A percentile compares a stretch with the other conserved stretches of the same genome.
These are phyloP conservation scores for Syzygium aqueum DNA, from an alignment of 345 rosid genomes.

Conservation along the genomic window DNA sequence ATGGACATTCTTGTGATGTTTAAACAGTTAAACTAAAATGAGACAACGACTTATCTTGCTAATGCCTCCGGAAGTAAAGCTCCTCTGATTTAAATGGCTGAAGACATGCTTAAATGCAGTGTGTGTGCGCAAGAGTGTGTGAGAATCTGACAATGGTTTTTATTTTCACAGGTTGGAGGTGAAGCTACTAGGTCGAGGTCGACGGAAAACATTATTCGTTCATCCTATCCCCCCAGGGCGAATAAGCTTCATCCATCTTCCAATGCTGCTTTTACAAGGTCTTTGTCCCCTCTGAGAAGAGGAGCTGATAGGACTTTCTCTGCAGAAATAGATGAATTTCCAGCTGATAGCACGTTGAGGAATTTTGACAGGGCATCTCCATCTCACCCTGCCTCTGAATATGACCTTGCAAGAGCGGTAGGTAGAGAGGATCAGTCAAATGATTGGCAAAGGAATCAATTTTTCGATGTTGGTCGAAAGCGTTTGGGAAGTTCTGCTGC, in stretches of 20 bases:
- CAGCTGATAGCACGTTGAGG: conserved; percentile 45
- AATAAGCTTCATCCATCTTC: conserved; percentile 28
- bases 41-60: background rate
- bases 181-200: conserved; percentile 46
- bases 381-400: conserved; percentile 43
- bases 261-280: conserved; percentile 30
- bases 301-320: conserved; percentile 30
- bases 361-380: conserved; percentile 59
- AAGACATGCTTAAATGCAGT: conserved; percentile 30
- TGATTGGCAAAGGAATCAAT: conserved; percentile 52
- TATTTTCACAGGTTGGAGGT: conserved; percentile 26
- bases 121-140: conserved; percentile 42
- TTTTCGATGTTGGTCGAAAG: conserved; percentile 29
- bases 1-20: background rate
- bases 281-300: conserved; percentile 27
- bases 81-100: conserved; percentile 24
- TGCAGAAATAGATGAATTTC: conserved; percentile 38
- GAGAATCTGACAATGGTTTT: conserved; percentile 32
- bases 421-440: conserved; percentile 42
- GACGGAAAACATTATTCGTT: conserved; percentile 24
- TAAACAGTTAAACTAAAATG: background rate
- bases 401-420: conserved; percentile 38
- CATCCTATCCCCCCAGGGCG: conserved; percentile 44
- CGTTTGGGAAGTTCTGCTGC: conserved; percentile 28
- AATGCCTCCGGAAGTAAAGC: background rate